Conservation (phyloP, 768 basidiomycete genomes). For the Leccinum sublutescens region DNA sequence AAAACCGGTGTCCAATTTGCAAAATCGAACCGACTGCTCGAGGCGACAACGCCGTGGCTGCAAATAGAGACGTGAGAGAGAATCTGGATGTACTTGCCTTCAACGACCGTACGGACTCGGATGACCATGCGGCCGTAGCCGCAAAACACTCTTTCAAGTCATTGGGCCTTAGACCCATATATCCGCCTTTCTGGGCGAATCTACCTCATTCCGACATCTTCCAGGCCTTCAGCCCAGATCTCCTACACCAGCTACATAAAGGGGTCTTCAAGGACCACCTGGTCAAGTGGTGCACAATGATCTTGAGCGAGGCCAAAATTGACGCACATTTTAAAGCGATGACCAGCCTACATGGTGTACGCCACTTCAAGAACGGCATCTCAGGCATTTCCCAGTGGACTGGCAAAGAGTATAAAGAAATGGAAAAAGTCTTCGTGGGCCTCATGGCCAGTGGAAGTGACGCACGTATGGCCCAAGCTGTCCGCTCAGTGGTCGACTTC, state of each 20-base stretch:
- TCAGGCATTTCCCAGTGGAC: conserved; percentile 32
- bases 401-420: conserved; percentile 25
- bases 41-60: not conserved
- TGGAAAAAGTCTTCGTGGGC: not conserved
- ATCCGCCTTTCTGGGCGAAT: conserved; percentile 13
- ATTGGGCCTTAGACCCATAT: conserved; percentile 11
- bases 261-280: conserved; percentile 46
- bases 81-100: not conserved
- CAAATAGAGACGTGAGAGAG: not conserved
- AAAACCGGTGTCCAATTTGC: conserved; percentile 10
- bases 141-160: conserved; percentile 7
- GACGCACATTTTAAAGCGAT: conserved; percentile 15
- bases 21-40: not conserved
- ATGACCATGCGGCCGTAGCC: not conserved
- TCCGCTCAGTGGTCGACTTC: not conserved
- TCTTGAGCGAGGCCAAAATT: conserved; percentile 9
- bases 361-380: conserved; percentile 33
- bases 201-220: conserved; percentile 28
- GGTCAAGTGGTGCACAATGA: conserved; percentile 32
- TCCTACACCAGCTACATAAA: conserved; percentile 49
- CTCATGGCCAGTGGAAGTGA: not conserved
- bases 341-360: conserved; percentile 3
- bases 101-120: not conserved
- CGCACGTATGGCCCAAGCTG: not conserved
- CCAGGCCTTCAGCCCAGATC: conserved; percentile 33